Conservation (phyloP, 2,329 filamentous ascomycete genomes). For the Fusarium oxysporum region DNA sequence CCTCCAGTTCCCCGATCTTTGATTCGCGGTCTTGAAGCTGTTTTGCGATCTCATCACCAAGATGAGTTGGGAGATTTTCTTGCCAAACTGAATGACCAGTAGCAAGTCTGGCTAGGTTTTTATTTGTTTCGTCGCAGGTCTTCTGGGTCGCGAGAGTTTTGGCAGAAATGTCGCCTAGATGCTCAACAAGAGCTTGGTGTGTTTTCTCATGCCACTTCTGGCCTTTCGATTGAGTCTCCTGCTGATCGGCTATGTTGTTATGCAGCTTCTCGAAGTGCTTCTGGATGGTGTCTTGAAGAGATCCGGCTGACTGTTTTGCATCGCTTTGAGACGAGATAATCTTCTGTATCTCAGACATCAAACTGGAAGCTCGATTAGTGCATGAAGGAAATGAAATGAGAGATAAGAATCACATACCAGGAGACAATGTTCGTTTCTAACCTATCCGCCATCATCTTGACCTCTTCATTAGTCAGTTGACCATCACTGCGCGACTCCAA, state of each 20-base stretch:
- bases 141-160: conserved; percentile 18
- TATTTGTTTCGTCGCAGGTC: conserved; percentile 30
- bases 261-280: conserved; percentile 21
- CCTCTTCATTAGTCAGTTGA: not conserved
- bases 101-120: conserved; percentile 17
- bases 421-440: conserved; percentile 34
- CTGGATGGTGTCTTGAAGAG: conserved; percentile 6
- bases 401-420: conserved; percentile 17
- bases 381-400: not conserved
- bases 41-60: conserved; percentile 29
- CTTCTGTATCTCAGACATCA: conserved; percentile 30
- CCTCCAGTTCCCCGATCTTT: conserved; percentile 38
- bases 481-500: not conserved
- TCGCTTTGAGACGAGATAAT: conserved; percentile 19
- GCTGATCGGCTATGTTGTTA: not conserved
- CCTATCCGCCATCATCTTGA: conserved; percentile 15
- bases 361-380: conserved; percentile 8
- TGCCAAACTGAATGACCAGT: conserved; percentile 9
- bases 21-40: conserved; percentile 37
- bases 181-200: conserved; percentile 4
- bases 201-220: not conserved
- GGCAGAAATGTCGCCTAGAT: conserved; percentile 15
- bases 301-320: conserved; percentile 7
- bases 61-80: not conserved
- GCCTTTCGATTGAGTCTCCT: not conserved